These are phyloP conservation scores for Diaporthe sp. DNA, from an alignment of 2,329 filamentous ascomycete species.

Conservation along the genomic window DNA sequence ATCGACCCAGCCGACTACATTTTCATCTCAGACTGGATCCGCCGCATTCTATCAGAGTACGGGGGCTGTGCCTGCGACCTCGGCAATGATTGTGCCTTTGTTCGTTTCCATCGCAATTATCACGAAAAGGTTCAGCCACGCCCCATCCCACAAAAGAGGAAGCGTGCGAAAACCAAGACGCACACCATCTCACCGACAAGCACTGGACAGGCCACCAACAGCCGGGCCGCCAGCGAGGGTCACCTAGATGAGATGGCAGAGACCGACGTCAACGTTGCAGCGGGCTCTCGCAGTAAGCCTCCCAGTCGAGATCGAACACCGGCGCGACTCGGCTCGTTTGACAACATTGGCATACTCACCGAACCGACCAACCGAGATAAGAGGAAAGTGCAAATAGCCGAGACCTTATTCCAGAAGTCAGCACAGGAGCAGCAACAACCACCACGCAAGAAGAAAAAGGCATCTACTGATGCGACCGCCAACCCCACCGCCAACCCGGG, in stretches of 20 bases:
- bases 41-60: slow-evolving; percentile 78
- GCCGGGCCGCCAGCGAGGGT: slow-evolving; percentile 72
- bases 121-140: slow-evolving; percentile 57
- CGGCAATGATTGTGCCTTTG: slow-evolving; percentile 71
- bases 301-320: slow-evolving; percentile 75
- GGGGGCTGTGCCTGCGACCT: slow-evolving; percentile 82
- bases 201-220: slow-evolving; percentile 70
- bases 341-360: slow-evolving; percentile 69
- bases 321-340: slow-evolving; percentile 67
- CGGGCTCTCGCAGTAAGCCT: slow-evolving; percentile 70
- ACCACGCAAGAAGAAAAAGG: slow-evolving; percentile 70
- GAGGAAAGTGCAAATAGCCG: slow-evolving; percentile 73
- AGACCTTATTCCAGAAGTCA: slow-evolving; percentile 72
- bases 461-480: slow-evolving; percentile 64
- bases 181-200: slow-evolving; percentile 70
- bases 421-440: slow-evolving; percentile 63
- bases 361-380: slow-evolving; percentile 75
- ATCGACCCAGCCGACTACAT: slow-evolving; percentile 70
- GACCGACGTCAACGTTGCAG: slow-evolving; percentile 60
- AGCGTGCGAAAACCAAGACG: slow-evolving; percentile 64
- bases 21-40: slow-evolving; percentile 72
- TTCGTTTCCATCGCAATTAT: slow-evolving; percentile 70
- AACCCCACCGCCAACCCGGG: slow-evolving; percentile 34
- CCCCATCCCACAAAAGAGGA: slow-evolving; percentile 55
- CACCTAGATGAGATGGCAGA: slow-evolving; percentile 66